phyloP scores from a whole-genome alignment of 257 asterid species.

The Eucommia ulmoides region DNA sequence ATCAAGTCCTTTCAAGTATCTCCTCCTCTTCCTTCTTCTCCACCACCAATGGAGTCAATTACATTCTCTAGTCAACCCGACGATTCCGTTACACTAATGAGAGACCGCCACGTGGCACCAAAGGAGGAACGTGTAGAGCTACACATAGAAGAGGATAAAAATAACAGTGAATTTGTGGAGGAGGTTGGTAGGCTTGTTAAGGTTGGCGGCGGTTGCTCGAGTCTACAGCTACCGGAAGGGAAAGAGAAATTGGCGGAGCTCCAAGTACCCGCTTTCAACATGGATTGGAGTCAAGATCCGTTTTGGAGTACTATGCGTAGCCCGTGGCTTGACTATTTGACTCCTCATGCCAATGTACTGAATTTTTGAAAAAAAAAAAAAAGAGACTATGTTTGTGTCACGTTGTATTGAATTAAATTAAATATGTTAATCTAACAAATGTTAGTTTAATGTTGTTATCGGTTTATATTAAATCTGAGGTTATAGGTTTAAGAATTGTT shows the following conservation, averaged over 20 bases:
- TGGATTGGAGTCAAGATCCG: slow-evolving; percentile 55
- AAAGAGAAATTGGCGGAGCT: slow-evolving; percentile 23
- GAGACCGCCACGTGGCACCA: background rate
- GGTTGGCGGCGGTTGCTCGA: slow-evolving; percentile 6
- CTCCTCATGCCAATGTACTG: slow-evolving; percentile 18
- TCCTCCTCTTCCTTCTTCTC: background rate
- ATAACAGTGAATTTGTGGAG: slow-evolving; percentile 1
- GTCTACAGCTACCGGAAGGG: slow-evolving; percentile 16
- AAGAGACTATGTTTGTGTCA: too few relatives aligned
- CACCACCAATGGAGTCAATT: slow-evolving; percentile 14
- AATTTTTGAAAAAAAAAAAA: too few relatives aligned
- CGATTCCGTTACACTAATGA: background rate
- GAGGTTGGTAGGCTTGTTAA: slow-evolving; percentile 1
- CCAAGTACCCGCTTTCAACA: slow-evolving; percentile 31
- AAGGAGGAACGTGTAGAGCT: slow-evolving; percentile 11
- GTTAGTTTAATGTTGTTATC: too few relatives aligned
- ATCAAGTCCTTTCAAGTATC: background rate
- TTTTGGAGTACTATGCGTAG: slow-evolving; percentile 47
- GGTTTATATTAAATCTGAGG: too few relatives aligned
- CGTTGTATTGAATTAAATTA: too few relatives aligned
- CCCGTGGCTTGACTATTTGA: slow-evolving; percentile 47
- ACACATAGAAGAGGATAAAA: slow-evolving; percentile 1
- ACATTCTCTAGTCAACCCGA: slow-evolving; percentile 8
- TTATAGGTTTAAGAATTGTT: too few relatives aligned
- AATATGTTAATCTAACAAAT: too few relatives aligned